Conservation (phyloP, 73 alveolate genomes). For the Paramecium octaurelia region DNA sequence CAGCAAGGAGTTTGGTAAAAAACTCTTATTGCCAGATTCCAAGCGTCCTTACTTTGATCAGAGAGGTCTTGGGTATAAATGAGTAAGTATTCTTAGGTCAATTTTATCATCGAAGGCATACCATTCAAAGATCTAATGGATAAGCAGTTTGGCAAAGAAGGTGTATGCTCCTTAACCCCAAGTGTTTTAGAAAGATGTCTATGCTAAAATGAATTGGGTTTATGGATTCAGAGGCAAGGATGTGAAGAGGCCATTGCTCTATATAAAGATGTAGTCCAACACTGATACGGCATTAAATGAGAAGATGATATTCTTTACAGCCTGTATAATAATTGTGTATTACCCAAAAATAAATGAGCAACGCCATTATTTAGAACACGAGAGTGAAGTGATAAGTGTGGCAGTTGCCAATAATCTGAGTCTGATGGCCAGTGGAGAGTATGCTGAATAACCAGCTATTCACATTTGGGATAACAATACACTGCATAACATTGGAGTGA, state of each 20-base stretch:
- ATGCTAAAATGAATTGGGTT: constrained; percentile 88
- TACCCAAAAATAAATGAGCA: constrained; percentile 82
- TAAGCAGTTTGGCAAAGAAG: constrained; percentile 61
- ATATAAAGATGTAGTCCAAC: constrained; percentile 10
- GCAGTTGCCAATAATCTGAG: constrained; percentile 79
- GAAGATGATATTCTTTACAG: constrained; percentile 84
- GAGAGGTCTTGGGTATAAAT: constrained; percentile 4
- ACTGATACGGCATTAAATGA: constrained; percentile 68
- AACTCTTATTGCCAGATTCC: constrained; percentile 24
- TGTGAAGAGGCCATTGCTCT: constrained; percentile 80
- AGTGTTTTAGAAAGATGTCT: constrained; percentile 57
- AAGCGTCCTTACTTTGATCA: constrained; percentile 3
- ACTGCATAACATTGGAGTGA: constrained; percentile 78
- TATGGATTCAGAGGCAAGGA: constrained; percentile 94
- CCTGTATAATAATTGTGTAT: constrained; percentile 82
- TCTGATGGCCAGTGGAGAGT: constrained; percentile 79
- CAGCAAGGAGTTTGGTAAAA: constrained; percentile 38
- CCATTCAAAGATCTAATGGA: constrained; percentile 62
- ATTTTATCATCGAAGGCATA: constrained; percentile 55
- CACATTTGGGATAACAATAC: constrained; percentile 92
- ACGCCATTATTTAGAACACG: constrained; percentile 90
- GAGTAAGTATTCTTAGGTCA: background rate
- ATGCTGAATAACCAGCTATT: constrained; percentile 88
- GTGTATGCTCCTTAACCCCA: constrained; percentile 64
- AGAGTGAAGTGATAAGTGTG: constrained; percentile 80